Percentiles rank a stretch among this genome's conserved stretches.
These are phyloP conservation scores for Termitomyces sp. DNA, from an alignment of 1,284 basidiomycete species.

Conservation along the genomic window DNA sequence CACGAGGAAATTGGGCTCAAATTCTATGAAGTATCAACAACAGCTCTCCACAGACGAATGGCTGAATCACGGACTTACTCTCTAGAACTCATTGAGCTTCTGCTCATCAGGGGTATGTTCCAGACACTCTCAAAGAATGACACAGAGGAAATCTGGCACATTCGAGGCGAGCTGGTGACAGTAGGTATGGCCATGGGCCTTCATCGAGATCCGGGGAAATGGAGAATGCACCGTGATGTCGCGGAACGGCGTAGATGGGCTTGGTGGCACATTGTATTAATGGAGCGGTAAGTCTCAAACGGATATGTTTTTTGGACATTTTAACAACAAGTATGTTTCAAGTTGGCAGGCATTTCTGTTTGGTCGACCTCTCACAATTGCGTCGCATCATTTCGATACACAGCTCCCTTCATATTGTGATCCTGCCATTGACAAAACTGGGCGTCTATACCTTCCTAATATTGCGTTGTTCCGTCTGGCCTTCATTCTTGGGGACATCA, in stretches of 20 bases:
- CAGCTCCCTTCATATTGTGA: slow-evolving; percentile 64
- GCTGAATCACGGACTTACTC: slow-evolving; percentile 60
- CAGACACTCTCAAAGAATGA: slow-evolving; percentile 67
- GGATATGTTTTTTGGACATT: background rate
- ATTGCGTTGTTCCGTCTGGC: slow-evolving; percentile 69
- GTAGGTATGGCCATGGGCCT: slow-evolving; percentile 76
- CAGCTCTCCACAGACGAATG: slow-evolving; percentile 59
- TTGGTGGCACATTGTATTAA: slow-evolving; percentile 78
- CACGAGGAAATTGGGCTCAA: slow-evolving; percentile 56
- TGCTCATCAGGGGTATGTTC: slow-evolving; percentile 65
- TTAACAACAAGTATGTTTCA: slow-evolving; percentile 12
- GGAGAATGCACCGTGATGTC: slow-evolving; percentile 58
- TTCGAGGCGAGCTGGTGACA: slow-evolving; percentile 64
- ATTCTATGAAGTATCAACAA: slow-evolving; percentile 63
- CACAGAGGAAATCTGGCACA: slow-evolving; percentile 73
- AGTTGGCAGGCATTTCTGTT: slow-evolving; percentile 84
- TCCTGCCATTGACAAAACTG: slow-evolving; percentile 51
- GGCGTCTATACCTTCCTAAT: slow-evolving; percentile 65
- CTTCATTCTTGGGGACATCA: slow-evolving; percentile 74
- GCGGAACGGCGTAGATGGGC: slow-evolving; percentile 77
- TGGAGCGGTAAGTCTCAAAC: slow-evolving; percentile 54
- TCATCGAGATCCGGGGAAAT: slow-evolving; percentile 74
- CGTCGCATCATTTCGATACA: slow-evolving; percentile 77
- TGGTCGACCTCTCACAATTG: slow-evolving; percentile 68
- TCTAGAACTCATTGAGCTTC: slow-evolving; percentile 69